phyloP scores from a whole-genome alignment of 2,329 filamentous ascomycete genomes.

The Corinectria fuckeliana region DNA sequence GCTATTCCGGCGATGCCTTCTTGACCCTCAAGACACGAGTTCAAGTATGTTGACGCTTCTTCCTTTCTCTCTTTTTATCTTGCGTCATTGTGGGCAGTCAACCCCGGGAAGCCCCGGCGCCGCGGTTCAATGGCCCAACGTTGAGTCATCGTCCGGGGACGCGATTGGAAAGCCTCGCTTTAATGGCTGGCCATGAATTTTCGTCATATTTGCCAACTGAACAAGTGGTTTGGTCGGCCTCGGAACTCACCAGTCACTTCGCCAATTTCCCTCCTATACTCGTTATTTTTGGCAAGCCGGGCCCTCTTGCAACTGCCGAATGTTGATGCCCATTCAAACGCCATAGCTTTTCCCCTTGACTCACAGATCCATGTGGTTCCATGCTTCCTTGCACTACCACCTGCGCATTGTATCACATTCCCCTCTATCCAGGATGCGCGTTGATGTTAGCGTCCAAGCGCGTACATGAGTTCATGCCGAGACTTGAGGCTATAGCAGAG shows the following conservation, averaged over 20 bases:
- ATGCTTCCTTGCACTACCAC: slow-evolving; percentile 16
- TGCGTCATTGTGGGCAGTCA: slow-evolving; percentile 13
- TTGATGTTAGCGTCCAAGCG: slow-evolving; percentile 18
- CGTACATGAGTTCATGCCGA: slow-evolving; percentile 30
- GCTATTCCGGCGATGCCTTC: slow-evolving; percentile 93
- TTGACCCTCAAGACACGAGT: slow-evolving; percentile 94
- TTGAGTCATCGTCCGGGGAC: slow-evolving; percentile 4
- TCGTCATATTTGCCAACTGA: background rate
- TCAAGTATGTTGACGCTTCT: slow-evolving; percentile 66
- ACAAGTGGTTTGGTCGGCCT: background rate
- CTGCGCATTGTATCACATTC: slow-evolving; percentile 20
- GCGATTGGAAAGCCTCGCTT: background rate
- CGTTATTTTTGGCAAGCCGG: slow-evolving; percentile 4
- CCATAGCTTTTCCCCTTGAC: background rate
- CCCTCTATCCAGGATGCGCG: slow-evolving; percentile 9
- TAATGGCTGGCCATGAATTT: background rate
- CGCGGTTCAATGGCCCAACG: background rate
- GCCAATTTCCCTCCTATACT: background rate
- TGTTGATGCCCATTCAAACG: slow-evolving; percentile 1
- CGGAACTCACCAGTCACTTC: background rate
- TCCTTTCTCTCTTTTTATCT: slow-evolving; percentile 21
- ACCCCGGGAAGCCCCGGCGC: slow-evolving; percentile 10
- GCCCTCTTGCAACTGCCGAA: slow-evolving; percentile 2
- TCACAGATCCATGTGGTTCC: slow-evolving; percentile 16
- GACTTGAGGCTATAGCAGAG: slow-evolving; percentile 36